These are phyloP conservation scores for Suillus hirtellus DNA, from an alignment of 768 basidiomycete genomes.

Conservation along the genomic window DNA sequence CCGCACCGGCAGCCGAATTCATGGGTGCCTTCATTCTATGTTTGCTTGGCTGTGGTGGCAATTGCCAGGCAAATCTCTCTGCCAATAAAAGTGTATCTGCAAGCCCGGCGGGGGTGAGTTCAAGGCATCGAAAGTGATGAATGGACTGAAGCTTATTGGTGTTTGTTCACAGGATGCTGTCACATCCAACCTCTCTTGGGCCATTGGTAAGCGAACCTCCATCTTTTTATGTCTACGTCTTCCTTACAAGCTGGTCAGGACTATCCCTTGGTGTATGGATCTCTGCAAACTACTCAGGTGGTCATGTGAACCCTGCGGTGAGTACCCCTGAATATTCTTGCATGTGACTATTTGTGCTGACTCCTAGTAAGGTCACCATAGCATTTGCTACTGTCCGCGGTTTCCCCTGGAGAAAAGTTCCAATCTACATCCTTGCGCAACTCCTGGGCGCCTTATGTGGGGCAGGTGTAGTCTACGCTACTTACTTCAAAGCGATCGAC, in stretches of 20 bases:
- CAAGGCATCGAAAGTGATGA: background rate
- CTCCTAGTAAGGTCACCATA: conserved; percentile 51
- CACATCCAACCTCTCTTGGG: conserved; percentile 58
- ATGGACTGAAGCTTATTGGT: background rate
- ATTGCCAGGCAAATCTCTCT: conserved; percentile 53
- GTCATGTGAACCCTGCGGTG: conserved; percentile 68
- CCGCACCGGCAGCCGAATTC: conserved; percentile 59
- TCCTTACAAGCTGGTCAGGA: conserved; percentile 26
- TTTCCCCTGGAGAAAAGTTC: conserved; percentile 76
- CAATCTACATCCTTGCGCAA: conserved; percentile 60
- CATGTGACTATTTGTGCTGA: background rate
- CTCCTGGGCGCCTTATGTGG: conserved; percentile 54
- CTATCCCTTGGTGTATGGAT: conserved; percentile 68
- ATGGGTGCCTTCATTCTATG: conserved; percentile 53
- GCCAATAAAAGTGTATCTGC: conserved; percentile 40
- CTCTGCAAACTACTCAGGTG: conserved; percentile 62
- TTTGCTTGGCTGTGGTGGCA: conserved; percentile 54
- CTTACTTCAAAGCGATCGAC: conserved; percentile 62
- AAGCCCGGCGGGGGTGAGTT: conserved; percentile 49
- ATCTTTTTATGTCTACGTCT: background rate
- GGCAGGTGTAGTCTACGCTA: conserved; percentile 51
- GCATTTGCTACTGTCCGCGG: conserved; percentile 61
- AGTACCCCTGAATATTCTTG: conserved; percentile 16
- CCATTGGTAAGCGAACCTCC: conserved; percentile 33
- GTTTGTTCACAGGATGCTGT: conserved; percentile 40